Evolutionary conservation across 225 moss, liverwort and hornwort species (phyloP), one percentile per base, ranked within the genome.

Genomic region (Polytrichum formosum): DNA sequence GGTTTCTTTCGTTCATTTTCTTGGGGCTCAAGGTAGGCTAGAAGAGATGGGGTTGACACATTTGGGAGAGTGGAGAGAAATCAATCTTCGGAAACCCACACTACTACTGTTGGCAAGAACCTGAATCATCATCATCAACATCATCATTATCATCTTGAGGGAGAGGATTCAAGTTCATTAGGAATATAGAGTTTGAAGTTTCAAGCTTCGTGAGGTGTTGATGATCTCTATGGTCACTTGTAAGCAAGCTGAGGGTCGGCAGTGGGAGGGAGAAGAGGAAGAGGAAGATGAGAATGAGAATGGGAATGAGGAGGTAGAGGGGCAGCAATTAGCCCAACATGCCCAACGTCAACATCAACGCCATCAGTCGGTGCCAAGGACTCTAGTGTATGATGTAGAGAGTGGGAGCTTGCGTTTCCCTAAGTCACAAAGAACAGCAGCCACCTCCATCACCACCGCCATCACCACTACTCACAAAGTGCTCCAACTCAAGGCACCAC

Each of bases 361-460:
- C 7, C 64, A 64, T 13, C 71, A 69, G 70, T 69, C 70, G 46
- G 54, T 63, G 25, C 53, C 75, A 23, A 46, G 86, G 26, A 30
- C 75, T 65, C 68, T 86, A 5, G 78, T 75, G 18, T 86, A 86
- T 8, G 82, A 80, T 30, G 75, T 25, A 2, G 86, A 80, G 53
- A 80, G 73, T 2, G 78, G 82, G 19, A 83, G 73, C 64, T 75
- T 86, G 21, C 82, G 86, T 19, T 86, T 61, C 19, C 67, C 68
- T 13, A 82, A 80, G 53, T 69, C 75, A 26, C 26, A 54, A 68
- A 54, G 18, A 46, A 5, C 55, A 46, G 46, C 46, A 16, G 46
- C 46, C 13, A 16, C 16, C 33, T 1, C 8, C 16, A 46, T 16
- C 46, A 46, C 46, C 46, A 16, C 46, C 1, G 26, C 1, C 26